These are phyloP conservation scores for Atkinsonella texensis DNA, from an alignment of 2,329 filamentous ascomycete genomes.

Conservation along the genomic window DNA sequence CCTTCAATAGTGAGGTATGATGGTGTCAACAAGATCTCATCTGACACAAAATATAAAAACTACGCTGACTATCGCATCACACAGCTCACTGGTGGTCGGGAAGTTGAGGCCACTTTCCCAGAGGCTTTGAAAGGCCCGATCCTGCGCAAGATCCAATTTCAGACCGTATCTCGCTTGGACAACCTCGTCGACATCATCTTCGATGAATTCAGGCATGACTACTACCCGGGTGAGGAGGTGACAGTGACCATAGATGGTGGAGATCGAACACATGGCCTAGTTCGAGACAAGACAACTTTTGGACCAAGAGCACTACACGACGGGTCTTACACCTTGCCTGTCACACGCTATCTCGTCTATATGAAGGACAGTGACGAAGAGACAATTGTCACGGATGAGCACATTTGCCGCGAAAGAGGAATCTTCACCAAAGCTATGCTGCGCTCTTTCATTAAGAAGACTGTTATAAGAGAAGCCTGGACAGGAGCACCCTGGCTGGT, in stretches of 20 bases:
- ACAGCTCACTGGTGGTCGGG: conserved; percentile 66
- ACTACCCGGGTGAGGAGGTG: conserved; percentile 80
- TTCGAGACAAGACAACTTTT: conserved; percentile 78
- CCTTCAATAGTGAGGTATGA: conserved; percentile 75
- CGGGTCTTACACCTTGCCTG: conserved; percentile 57
- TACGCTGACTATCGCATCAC: conserved; percentile 1
- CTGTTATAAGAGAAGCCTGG: conserved; percentile 84
- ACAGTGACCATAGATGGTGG: conserved; percentile 58
- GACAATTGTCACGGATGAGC: conserved; percentile 65
- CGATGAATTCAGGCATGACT: conserved; percentile 77
- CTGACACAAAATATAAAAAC: neutral
- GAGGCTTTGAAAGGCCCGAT: conserved; percentile 86
- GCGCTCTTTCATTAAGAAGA: conserved; percentile 88
- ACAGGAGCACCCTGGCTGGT: conserved; percentile 95
- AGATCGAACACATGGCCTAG: conserved; percentile 59
- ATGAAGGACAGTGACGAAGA: conserved; percentile 60
- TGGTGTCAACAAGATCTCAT: neutral
- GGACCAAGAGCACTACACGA: conserved; percentile 47
- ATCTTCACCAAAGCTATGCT: conserved; percentile 91
- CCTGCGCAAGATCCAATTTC: conserved; percentile 82
- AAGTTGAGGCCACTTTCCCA: conserved; percentile 86
- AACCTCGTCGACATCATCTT: conserved; percentile 58
- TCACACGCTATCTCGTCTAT: conserved; percentile 70
- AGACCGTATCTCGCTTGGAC: conserved; percentile 79
- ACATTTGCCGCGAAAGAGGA: conserved; percentile 78